Evolutionary conservation across 2,329 filamentous ascomycete genomes (phyloP), one percentile per base, ranked within the genome.

Genomic region (Colletotrichum sp.): DNA sequence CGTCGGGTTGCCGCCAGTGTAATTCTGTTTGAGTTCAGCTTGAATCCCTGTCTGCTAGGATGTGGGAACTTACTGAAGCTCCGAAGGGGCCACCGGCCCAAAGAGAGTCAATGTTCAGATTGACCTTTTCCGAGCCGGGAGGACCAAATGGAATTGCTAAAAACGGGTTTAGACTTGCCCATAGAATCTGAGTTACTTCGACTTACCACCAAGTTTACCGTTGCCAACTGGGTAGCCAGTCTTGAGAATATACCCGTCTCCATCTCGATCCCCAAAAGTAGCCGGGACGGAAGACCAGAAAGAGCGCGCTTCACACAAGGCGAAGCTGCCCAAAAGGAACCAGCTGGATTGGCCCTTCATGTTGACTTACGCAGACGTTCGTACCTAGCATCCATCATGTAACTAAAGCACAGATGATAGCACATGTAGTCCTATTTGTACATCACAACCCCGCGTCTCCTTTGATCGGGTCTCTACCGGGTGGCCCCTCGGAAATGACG

Each of bases 1-100:
- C 2, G 76, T 76, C 18, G 88, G 88, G 59, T 90, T 90, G 1
- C 88, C 88, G 18, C 89, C 88, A 0, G 81, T 84, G 77, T 90
- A 90, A 71, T 82, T 83, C 82, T 85, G 65, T 64, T 26, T 26
- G 10, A 3, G 12, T 32, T 67, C 2, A 67, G n/a, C 30, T 26
- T 0, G 1, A 4, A 18, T 66, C 1, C 21, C 18, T 14, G 7
- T 1, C 32, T 18, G 7, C 16, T 5, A 1, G 28, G 21, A n/a
- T 21, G 13, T 6, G 2, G 21, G 1, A 16, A 76, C 82, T 78
- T 78, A 86, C 86, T 21, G 80, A 79, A 52, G 79, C 81, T 71
- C 88, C 83, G 72, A 90, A 90, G 0, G 88, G 88, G 0, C 89
- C 89, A 4, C 87, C 88, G 3, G 85, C 86, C 89, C 88, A 90